phyloP scores from a whole-genome alignment of 345 rosid species.

The Rubroshorea leprosula region DNA sequence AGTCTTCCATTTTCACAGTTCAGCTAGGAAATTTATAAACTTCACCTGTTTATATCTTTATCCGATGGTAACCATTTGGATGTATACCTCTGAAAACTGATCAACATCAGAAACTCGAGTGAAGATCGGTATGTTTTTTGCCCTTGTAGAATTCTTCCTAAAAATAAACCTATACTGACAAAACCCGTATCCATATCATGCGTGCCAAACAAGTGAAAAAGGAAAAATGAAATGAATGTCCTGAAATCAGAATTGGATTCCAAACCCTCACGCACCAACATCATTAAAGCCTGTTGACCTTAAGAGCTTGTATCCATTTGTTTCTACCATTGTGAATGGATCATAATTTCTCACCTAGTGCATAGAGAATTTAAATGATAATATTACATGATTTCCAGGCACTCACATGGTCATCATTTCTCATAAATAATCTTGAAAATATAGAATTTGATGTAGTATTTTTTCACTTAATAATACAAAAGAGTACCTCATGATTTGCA shows the following conservation, averaged over 20 bases:
- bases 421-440: no score
- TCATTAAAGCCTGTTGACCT: conserved; percentile 71
- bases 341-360: conserved; percentile 63
- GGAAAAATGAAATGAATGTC: not conserved
- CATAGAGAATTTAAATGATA: not conserved
- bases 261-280: conserved; percentile 54
- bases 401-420: no score
- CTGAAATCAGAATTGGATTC: not conserved
- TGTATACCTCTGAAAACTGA: conserved; percentile 45
- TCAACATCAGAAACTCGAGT: conserved; percentile 22
- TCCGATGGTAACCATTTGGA: conserved; percentile 72
- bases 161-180: conserved; percentile 45
- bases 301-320: conserved; percentile 65
- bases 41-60: conserved; percentile 61
- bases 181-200: conserved; percentile 8
- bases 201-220: not conserved
- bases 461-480: not conserved
- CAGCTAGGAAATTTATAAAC: not conserved
- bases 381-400: no score
- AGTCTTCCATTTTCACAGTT: not conserved
- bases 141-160: conserved; percentile 13
- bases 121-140: conserved; percentile 13
- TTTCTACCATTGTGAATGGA: conserved; percentile 74
- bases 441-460: not conserved
- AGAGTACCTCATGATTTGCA: conserved; percentile 79